Evolutionary conservation across 495 filamentous ascomycete species (phyloP).

Genomic region (Neurospora sp.): DNA sequence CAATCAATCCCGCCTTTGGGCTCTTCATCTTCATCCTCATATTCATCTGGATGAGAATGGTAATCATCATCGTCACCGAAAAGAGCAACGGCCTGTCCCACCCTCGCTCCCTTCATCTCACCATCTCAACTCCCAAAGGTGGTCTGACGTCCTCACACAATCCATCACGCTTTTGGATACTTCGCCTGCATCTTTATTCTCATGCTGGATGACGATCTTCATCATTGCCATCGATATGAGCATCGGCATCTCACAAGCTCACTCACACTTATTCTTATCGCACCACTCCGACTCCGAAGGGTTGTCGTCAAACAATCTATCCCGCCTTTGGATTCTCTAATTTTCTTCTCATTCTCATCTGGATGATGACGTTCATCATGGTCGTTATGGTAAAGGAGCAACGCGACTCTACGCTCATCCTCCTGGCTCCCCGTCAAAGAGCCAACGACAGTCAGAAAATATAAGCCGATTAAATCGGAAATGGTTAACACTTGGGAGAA

Average conservation of each 20-base stretch:
- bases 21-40: background rate
- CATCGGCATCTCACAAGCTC: background rate
- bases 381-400: background rate
- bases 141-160: background rate
- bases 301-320: background rate
- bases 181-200: background rate
- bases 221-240: background rate
- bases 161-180: background rate
- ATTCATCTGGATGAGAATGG: background rate
- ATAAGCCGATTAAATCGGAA: no score
- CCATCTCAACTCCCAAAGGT: background rate
- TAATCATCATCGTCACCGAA: background rate
- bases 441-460: no score
- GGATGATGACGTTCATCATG: background rate
- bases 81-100: background rate
- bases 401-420: no score
- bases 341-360: background rate
- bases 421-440: no score
- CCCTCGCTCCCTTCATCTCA: background rate
- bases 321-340: no score
- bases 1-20: background rate
- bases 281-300: background rate
- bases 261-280: background rate
- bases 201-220: background rate
- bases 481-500: background rate